Base-by-base conservation (phyloP, 2,329 filamentous ascomycete species). In the Neoascochyta sp. region DNA sequence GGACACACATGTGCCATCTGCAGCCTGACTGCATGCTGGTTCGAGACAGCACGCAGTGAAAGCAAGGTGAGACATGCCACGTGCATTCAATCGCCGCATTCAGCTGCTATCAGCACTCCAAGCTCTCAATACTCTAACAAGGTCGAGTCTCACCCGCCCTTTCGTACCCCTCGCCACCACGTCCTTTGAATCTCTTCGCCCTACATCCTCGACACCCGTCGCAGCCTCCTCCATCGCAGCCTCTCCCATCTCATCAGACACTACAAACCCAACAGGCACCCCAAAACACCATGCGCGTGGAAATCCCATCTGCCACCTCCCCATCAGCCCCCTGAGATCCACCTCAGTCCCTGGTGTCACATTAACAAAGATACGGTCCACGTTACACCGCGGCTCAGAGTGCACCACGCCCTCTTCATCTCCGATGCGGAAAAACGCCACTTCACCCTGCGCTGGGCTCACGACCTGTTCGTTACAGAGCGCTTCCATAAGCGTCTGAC, bases 361-460 rank as follows among this genome's bases (percentile, higher is more conserved):
- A 35, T 62, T 63, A 6, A 63, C 51, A 40, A 64, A 64, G 2
- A 64, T 42, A 4, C 61, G 47, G 34, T 63, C 58, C 9, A 34
- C 42, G 27, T 46, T 37, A 12, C 45, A 50, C 14, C 9, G 13
- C 1, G 60, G 60, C 40, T 62, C 60, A 2, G 64, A 68, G 32
- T 71, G 67, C 6, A 71, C 53, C 0, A 66, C 67, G 3, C 70
- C 70, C 2, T 45, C 34, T 0, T 62, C 53, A 8, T 54, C 51
- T 0, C 70, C 70, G 12, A 69, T 62, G 9, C 57, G 53, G 21
- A 73, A 71, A 16, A 71, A 57, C 2, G 58, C 55, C 32, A 64
- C 65, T 24, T 68, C 52, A 1, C 64, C 63, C 1, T 9, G 17
- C 3, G 10, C 21, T 4, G 48, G 39, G 4, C 28, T 14, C 7